Percentiles rank a stretch among this genome's conserved stretches.
These are phyloP conservation scores for Helianthus tuberosus DNA, from an alignment of 129 eudicot genomes.

Conservation along the genomic window DNA sequence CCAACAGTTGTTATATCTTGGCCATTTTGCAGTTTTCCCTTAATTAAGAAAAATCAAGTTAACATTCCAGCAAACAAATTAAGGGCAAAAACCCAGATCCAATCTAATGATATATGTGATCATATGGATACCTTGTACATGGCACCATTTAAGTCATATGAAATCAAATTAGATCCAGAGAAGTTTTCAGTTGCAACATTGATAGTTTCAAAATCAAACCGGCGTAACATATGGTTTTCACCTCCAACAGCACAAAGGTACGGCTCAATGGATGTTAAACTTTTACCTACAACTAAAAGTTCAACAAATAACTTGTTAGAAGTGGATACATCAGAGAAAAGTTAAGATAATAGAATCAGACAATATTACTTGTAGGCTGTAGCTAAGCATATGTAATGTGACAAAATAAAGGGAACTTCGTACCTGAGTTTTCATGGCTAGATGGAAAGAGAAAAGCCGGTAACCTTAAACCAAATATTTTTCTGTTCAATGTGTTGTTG, in stretches of 20 bases:
- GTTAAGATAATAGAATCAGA: too few species aligned
- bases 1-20: constrained; percentile 6
- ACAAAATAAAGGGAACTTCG: not conserved
- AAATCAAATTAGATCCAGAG: not conserved
- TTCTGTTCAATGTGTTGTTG: not conserved
- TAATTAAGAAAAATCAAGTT: not conserved
- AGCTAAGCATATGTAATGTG: too few species aligned
- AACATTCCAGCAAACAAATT: too few species aligned
- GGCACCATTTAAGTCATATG: not conserved
- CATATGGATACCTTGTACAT: constrained; percentile 9
- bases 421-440: not conserved
- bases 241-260: not conserved
- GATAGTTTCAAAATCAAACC: not conserved
- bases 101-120: too few species aligned
- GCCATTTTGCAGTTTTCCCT: constrained; percentile 19
- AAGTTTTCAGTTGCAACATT: constrained; percentile 14
- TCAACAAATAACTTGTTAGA: constrained; percentile 9
- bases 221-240: not conserved
- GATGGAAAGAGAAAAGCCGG: not conserved
- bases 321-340: not conserved
- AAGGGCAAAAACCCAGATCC: too few species aligned
- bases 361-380: too few species aligned
- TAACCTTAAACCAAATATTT: not conserved
- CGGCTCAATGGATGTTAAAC: not conserved
- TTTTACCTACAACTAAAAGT: not conserved